Evolutionary conservation across 2,329 filamentous ascomycete genomes (phyloP), one percentile per base, ranked within the genome.

Genomic region (Exophiala oligosperma): DNA sequence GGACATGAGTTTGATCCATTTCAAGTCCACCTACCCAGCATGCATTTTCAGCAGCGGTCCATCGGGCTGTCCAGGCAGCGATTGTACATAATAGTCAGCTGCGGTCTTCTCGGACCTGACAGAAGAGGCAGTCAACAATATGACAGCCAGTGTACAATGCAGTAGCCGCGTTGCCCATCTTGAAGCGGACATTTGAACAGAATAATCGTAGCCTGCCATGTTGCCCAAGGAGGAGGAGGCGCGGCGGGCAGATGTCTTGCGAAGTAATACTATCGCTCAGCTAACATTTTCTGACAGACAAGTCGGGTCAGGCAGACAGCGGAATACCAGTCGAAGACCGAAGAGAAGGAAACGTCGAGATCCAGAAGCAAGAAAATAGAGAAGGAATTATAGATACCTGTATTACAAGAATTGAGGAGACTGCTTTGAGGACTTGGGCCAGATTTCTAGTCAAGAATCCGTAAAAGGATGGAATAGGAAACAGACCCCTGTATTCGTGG

Each of bases 31-130:
- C 79, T 79, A 96, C 91, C 94, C 94, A 78, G 94, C 93, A 81
- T 97, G 94, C 93, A 97, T 97, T 81, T 96, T 97, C 70, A 96
- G 77, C 61, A 91, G 76, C 38, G 91, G 87, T 21, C 85, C 88
- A 66, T 85, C 80, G 8, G 95, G 93, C 55, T 90, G 86, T 32
- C 95, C 94, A 4, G 94, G 94, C 21, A 99, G 81, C 7, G 87
- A 84, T 68, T 85, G 86, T 54, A 99, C 89, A 76, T 88, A 97
- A 75, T 97, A 99, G 73, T 99, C 92, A 32, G 88, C 90, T 48
- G 90, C 88, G 1, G 82, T 81, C 71, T 84, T 85, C 35, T 78
- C 76, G 67, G 76, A 81, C 69, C 41, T 43, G 2, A 50, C 49
- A 23, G 49, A 28, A 38, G 38, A 48, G 23, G 49, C 43, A 17